Percentiles rank a stretch among this genome's conserved stretches.
Conservation (phyloP, 345 rosid genomes). For the Psidium friedrichsthalianum region DNA sequence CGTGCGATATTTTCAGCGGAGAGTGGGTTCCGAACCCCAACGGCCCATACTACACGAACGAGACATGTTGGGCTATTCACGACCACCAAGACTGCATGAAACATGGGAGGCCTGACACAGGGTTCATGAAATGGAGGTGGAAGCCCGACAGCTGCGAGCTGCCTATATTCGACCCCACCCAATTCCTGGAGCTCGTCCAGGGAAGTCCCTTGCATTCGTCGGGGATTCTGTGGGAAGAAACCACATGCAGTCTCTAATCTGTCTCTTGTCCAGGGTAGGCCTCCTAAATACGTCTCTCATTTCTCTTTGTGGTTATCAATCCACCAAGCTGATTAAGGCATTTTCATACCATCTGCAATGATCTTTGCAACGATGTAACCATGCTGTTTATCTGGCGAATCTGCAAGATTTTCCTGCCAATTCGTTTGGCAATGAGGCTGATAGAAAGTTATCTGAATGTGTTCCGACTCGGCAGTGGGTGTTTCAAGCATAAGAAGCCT, state of each 20-base stretch:
- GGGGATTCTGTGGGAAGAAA: conserved; percentile 34
- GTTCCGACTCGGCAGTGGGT: no score
- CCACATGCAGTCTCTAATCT: conserved; percentile 34
- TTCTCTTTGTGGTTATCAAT: no score
- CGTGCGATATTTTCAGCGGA: conserved; percentile 25
- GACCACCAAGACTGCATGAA: conserved; percentile 35
- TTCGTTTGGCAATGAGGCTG: no score
- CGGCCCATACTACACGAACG: conserved; percentile 25
- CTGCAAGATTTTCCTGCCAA: no score
- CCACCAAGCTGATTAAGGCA: no score
- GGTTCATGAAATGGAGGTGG: conserved; percentile 37
- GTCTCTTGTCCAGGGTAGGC: conserved; percentile 29
- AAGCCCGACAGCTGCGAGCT: conserved; percentile 28
- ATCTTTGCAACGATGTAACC: no score
- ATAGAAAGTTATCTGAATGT: no score
- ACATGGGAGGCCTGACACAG: conserved; percentile 26
- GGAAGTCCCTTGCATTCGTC: conserved; percentile 34
- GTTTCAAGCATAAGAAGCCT: no score
- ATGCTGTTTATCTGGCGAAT: no score
- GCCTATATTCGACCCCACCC: conserved; percentile 19
- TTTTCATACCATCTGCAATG: no score
- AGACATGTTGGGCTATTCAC: conserved; percentile 17
- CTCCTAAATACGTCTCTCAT: neutral
- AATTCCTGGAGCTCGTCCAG: conserved; percentile 25
- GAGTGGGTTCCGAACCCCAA: conserved; percentile 20